These are phyloP conservation scores for Eucommia ulmoides DNA, from an alignment of 257 asterid species.

Conservation along the genomic window DNA sequence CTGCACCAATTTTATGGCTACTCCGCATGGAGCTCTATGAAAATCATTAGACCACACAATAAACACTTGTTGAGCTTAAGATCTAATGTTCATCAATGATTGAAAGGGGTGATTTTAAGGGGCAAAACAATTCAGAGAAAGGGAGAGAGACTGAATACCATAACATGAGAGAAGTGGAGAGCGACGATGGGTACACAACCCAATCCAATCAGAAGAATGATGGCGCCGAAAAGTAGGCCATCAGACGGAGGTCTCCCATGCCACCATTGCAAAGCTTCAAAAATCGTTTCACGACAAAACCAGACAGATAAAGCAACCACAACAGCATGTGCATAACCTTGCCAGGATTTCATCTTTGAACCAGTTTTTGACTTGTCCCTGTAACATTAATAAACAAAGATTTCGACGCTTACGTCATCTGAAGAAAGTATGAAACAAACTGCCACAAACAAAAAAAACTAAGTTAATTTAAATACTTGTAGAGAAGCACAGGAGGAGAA, in stretches of 20 bases:
- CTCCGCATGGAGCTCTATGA: too few relatives aligned
- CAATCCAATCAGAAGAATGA: constrained; percentile 75
- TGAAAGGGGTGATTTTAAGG: too few relatives aligned
- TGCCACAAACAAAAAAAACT: not conserved
- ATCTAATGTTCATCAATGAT: too few relatives aligned
- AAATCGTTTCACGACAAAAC: constrained; percentile 89
- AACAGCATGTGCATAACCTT: constrained; percentile 80
- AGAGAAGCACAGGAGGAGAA: constrained; percentile 95
- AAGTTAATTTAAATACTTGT: constrained; percentile 44
- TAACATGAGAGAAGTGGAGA: constrained; percentile 92
- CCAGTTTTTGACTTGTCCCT: constrained; percentile 83
- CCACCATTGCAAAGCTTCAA: constrained; percentile 99
- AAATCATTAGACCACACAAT: too few relatives aligned
- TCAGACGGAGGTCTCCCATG: constrained; percentile 94
- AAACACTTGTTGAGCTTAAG: too few relatives aligned
- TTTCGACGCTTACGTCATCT: not conserved
- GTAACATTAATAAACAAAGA: constrained; percentile 19
- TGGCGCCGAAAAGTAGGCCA: constrained; percentile 84
- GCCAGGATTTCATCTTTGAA: constrained; percentile 95
- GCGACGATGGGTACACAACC: constrained; percentile 89
- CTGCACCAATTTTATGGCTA: too few relatives aligned
- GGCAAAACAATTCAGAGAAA: constrained; percentile 4
- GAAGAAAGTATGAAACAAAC: not conserved
- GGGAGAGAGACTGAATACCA: constrained; percentile 37
- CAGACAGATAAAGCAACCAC: constrained; percentile 85